phyloP scores from a whole-genome alignment of 2,329 filamentous ascomycete genomes.

The Moelleriella libera region DNA sequence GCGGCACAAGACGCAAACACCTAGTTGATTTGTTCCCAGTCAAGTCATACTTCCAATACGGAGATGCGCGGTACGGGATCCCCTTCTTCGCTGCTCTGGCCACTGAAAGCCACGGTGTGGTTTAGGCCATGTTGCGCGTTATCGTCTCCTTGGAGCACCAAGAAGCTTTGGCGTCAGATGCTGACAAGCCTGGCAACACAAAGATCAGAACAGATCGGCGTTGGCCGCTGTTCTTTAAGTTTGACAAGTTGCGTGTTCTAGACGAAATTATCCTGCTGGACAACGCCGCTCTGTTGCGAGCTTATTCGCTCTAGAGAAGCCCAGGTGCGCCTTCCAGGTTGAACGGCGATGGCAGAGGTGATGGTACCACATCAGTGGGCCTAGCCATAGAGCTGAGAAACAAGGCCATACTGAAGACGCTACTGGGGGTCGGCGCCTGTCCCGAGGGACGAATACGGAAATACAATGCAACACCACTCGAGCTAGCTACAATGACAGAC shows the following conservation, averaged over 20 bases:
- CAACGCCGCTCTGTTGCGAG: not conserved
- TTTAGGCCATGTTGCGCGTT: not conserved
- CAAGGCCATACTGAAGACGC: not conserved
- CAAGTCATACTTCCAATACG: too few relatives aligned
- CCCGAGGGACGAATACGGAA: not conserved
- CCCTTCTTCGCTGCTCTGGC: not conserved
- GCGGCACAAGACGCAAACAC: too few relatives aligned
- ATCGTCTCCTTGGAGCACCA: not conserved
- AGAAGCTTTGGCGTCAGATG: not conserved
- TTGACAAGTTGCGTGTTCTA: not conserved
- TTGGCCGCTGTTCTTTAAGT: not conserved
- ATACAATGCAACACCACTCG: not conserved
- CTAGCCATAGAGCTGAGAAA: not conserved
- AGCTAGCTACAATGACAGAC: not conserved
- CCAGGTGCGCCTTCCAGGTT: not conserved
- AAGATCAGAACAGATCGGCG: too few relatives aligned
- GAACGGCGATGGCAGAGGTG: not conserved
- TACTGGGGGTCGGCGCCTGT: not conserved
- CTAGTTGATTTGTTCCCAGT: too few relatives aligned
- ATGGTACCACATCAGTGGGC: not conserved
- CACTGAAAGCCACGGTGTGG: not conserved
- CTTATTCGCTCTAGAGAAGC: not conserved
- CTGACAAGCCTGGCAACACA: too few relatives aligned
- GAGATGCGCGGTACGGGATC: not conserved
- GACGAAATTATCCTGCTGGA: not conserved